Percentiles rank a stretch among this genome's conserved stretches.
Conservation (phyloP, 352 stramenopile genomes). For the Phytophthora tentaculata region DNA sequence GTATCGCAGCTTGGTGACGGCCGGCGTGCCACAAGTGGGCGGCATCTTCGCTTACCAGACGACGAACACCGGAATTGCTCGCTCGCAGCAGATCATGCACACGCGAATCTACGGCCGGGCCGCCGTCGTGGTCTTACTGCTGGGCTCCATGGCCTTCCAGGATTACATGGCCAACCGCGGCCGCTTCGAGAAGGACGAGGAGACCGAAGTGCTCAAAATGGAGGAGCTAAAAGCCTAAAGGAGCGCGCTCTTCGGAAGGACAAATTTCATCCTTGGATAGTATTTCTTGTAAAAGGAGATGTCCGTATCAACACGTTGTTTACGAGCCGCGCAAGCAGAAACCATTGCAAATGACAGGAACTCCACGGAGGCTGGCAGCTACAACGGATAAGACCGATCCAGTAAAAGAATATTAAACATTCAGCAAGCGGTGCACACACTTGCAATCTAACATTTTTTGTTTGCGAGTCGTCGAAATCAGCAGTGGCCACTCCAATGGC, state of each 20-base stretch:
- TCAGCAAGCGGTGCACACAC: neutral
- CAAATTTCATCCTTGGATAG: too few relatives aligned
- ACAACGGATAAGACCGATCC: constrained; percentile 5
- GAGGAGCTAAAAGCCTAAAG: constrained; percentile 25
- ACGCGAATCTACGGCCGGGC: constrained; percentile 54
- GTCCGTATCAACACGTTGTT: neutral
- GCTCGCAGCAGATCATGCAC: constrained; percentile 61
- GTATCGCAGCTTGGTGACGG: constrained; percentile 36
- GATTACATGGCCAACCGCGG: constrained; percentile 52
- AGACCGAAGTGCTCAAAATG: constrained; percentile 18
- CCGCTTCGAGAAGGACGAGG: constrained; percentile 36
- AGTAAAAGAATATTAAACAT: constrained; percentile 17
- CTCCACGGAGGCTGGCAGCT: constrained; percentile 17
- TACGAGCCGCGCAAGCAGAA: constrained; percentile 25
- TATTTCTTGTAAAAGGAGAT: neutral
- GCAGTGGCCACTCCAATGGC: neutral
- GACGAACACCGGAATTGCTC: constrained; percentile 35
- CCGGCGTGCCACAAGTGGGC: constrained; percentile 44
- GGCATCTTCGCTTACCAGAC: constrained; percentile 46
- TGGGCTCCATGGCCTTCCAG: constrained; percentile 50
- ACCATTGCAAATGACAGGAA: constrained; percentile 21
- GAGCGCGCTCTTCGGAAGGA: neutral
- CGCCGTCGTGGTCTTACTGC: constrained; percentile 38
- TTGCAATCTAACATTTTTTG: neutral
- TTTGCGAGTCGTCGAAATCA: neutral